Conservation (phyloP, 179 eudicot genomes). For the Actinidia chinensis region DNA sequence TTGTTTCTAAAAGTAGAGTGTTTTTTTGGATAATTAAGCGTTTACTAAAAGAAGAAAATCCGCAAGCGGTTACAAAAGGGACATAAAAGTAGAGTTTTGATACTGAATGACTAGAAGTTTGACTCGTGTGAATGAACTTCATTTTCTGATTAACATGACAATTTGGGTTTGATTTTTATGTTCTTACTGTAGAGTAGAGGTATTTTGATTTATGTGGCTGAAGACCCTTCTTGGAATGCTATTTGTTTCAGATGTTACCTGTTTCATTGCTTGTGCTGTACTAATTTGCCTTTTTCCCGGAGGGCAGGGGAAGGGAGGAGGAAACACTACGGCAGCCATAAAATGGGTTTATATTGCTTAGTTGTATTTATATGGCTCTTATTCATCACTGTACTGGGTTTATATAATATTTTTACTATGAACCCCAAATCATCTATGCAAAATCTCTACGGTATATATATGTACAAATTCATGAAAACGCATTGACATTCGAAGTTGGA, state of each 20-base stretch:
- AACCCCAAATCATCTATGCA: constrained; percentile 39
- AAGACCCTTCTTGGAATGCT: not conserved
- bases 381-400: constrained; percentile 24
- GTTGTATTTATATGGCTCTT: constrained; percentile 44
- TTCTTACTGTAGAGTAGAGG: not conserved
- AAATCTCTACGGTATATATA: constrained; percentile 38
- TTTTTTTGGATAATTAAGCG: too few species aligned
- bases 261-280: constrained; percentile 49
- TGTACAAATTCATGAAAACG: constrained; percentile 32
- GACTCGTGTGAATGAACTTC: not conserved
- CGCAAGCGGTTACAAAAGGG: too few species aligned
- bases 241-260: constrained; percentile 39
- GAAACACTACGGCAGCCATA: constrained; percentile 52
- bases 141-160: not conserved
- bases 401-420: constrained; percentile 35
- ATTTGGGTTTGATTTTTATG: not conserved
- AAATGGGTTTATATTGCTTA: constrained; percentile 55
- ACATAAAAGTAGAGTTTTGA: not conserved
- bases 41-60: too few species aligned
- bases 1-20: too few species aligned
- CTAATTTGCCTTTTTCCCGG: constrained; percentile 58
- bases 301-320: too few species aligned
- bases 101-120: not conserved
- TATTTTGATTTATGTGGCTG: not conserved
- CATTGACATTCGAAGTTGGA: constrained; percentile 28